Evolutionary conservation across 1,139 yeast genomes (phyloP).

Genomic region (Nakaseomyces bracarensis): DNA sequence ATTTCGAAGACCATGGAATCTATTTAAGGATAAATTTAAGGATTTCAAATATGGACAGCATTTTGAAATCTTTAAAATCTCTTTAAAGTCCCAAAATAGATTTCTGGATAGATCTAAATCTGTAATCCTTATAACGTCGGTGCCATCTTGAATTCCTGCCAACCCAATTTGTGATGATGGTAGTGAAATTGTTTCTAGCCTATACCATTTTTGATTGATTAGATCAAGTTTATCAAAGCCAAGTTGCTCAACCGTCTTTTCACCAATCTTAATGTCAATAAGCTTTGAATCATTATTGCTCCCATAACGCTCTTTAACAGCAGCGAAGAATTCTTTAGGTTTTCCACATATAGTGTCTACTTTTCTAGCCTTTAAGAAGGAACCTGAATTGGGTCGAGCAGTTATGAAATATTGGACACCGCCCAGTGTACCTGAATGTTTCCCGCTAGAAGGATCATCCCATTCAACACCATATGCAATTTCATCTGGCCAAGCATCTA

Average conservation of each 20-base stretch:
- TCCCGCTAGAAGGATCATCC: constrained; percentile 56
- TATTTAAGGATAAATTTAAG: constrained; percentile 57
- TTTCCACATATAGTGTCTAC: constrained; percentile 29
- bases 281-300: constrained; percentile 27
- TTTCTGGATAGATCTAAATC: constrained; percentile 58
- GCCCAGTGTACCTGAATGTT: constrained; percentile 44
- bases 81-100: constrained; percentile 39
- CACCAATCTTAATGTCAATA: constrained; percentile 39
- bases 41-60: constrained; percentile 36
- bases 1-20: constrained; percentile 31
- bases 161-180: constrained; percentile 35
- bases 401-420: constrained; percentile 41
- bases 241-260: constrained; percentile 49
- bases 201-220: constrained; percentile 41
- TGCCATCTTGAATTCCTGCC: constrained; percentile 8
- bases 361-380: constrained; percentile 50
- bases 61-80: constrained; percentile 36
- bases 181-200: constrained; percentile 44
- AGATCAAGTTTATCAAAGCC: constrained; percentile 55
- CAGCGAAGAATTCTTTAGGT: constrained; percentile 38
- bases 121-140: constrained; percentile 23
- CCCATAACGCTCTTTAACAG: constrained; percentile 43
- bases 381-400: constrained; percentile 40
- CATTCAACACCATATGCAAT: constrained; percentile 75
- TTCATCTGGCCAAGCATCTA: constrained; percentile 53